These are phyloP conservation scores for Tanozyma kutaoensis DNA, from an alignment of 805 yeast species.

Conservation along the genomic window DNA sequence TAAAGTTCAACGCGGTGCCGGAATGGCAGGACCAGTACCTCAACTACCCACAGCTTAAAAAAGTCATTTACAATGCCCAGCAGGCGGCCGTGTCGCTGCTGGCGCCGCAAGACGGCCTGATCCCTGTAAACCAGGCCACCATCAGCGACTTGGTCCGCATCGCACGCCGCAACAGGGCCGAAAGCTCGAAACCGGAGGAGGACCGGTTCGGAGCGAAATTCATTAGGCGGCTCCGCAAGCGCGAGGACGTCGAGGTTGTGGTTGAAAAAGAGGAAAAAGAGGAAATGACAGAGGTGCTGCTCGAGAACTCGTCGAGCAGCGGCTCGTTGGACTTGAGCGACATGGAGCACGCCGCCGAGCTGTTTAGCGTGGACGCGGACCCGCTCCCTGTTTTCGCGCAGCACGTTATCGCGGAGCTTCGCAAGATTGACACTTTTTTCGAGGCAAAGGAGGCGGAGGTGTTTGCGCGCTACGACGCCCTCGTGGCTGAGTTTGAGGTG, in stretches of 20 bases:
- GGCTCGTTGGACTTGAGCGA: too few species aligned
- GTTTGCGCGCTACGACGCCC: conserved; percentile 2
- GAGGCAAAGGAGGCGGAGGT: conserved; percentile 6
- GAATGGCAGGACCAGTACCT: conserved; percentile 94
- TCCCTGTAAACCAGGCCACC: background rate
- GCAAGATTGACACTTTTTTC: conserved; percentile 68
- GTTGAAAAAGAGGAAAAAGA: too few species aligned
- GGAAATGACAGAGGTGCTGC: too few species aligned
- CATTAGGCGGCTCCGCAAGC: too few species aligned
- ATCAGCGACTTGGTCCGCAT: background rate
- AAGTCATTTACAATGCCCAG: conserved; percentile 72
- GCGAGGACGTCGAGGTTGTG: too few species aligned
- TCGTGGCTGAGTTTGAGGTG: too few species aligned
- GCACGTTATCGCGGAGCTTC: conserved; percentile 40
- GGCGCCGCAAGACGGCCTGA: conserved; percentile 13
- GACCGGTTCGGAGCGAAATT: too few species aligned
- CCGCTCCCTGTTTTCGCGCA: conserved; percentile 6
- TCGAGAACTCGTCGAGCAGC: too few species aligned
- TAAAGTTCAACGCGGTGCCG: conserved; percentile 95
- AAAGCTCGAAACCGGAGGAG: too few species aligned
- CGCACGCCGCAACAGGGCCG: too few species aligned
- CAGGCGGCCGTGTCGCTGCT: conserved; percentile 22
- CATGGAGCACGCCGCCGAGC: too few species aligned
- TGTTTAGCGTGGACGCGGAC: too few species aligned
- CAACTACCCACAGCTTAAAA: conserved; percentile 79